These are phyloP conservation scores for Gaeumannomyces tritici DNA, from an alignment of 2,329 filamentous ascomycete species.

Conservation along the genomic window DNA sequence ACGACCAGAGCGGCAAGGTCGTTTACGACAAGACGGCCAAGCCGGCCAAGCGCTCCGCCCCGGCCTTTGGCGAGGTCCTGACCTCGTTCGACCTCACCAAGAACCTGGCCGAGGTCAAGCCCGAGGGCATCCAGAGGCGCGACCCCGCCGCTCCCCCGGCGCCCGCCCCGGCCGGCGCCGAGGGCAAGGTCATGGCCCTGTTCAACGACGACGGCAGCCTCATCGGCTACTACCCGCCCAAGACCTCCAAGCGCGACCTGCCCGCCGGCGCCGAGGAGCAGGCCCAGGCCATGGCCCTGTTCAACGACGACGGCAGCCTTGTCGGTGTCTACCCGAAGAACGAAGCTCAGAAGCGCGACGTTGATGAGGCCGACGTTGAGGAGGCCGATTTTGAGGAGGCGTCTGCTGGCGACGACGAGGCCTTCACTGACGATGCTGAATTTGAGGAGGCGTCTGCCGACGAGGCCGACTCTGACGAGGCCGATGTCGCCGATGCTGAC, in stretches of 20 bases:
- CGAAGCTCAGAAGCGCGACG: neutral
- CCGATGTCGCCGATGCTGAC: neutral
- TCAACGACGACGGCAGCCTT: neutral
- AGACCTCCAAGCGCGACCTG: neutral
- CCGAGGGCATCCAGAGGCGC: neutral
- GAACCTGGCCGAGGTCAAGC: neutral
- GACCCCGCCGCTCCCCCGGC: neutral
- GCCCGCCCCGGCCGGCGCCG: neutral
- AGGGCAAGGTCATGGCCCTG: neutral
- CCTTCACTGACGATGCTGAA: neutral
- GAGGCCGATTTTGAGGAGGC: neutral
- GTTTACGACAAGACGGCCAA: neutral
- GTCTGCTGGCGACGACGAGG: too few species aligned
- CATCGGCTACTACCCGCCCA: neutral
- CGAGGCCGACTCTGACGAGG: too few species aligned
- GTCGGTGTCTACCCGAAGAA: neutral
- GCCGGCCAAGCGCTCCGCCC: neutral
- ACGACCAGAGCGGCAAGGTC: neutral
- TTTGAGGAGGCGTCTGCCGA: neutral
- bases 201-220: neutral
- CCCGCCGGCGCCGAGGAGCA: neutral
- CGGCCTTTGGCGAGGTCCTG: neutral
- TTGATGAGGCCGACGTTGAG: neutral
- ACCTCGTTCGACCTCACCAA: neutral
- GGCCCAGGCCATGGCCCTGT: neutral